Evolutionary conservation across 2,329 filamentous ascomycete species (phyloP), one percentile per base, ranked within the genome.

Genomic region (Leptographium wingfieldii): DNA sequence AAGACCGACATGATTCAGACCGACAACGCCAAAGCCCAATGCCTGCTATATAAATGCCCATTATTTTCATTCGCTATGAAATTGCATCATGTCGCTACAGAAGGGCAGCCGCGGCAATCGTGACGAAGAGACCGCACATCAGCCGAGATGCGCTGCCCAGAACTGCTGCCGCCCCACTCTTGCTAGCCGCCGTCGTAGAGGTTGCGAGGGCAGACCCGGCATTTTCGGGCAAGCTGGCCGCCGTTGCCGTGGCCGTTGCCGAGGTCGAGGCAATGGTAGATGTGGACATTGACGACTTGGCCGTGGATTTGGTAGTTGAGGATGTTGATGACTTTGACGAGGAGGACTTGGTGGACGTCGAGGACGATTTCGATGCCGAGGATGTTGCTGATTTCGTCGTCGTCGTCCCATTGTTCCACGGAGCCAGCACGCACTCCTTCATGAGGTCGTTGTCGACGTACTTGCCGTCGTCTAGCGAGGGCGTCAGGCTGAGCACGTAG

Each of bases 401-500:
- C 2, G 58, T 14, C 2, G 31, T 31, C 22, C n/a, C 10, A 3
- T 55, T 57, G 22, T 57, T 60, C 5, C 46, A 66, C 5, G 64
- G 61, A 11, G 31, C 62, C 22, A 67, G 51, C 7, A 67, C 33
- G 56, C 64, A 65, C 60, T 66, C 29, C 10, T 27, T 61, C 56
- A 66, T 59, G n/a, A 65, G 31, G 14, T 51, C 14, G 46, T 58
- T 64, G 61, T 67, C 64, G 40, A 54, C 57, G 19, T 58, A 65
- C n/a, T 16, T 59, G 60, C 59, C 51, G 48, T 53, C 6, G 22
- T 33, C 25, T 12, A 46, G n/a, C 27, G 61, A 66, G 3, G 69
- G 68, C 22, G 67, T 67, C 66, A 68, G 64, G 53, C 64, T 64
- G 29, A 70, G 65, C 48, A 67, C 62, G 54, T 70, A 70, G 9